Base-by-base conservation (phyloP, 768 basidiomycete genomes). In the Termitomyces eurrhizus region DNA sequence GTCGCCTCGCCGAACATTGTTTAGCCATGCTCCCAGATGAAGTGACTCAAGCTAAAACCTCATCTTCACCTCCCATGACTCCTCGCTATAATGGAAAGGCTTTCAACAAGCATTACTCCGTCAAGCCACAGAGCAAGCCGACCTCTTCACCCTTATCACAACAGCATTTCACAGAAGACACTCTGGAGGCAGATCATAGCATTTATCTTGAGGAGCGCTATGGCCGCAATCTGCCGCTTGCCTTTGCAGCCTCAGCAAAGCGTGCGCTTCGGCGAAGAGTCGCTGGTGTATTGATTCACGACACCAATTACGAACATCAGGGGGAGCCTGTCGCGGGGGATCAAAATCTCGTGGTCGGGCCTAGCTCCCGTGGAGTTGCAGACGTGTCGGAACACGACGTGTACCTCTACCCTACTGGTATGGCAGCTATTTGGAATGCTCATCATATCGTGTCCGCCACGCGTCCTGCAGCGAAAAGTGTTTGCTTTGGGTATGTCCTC, bases 381-480 rank as follows among this genome's bases (percentile, higher is more conserved):
- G 81, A 82, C 21, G 82, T 96, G 18, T 81, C 83, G 2, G 93
- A 96, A 70, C 81, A 89, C 42, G 96, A 98, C 63, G 96, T 98
- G 0, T 98, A 83, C 71, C 77, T 99, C 29, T 95, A 82, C 67
- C 83, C 93, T 0, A 84, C 87, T 0, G 96, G 96, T 1, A 98
- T 99, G 96, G 75, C 88, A 37, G 95, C 96, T 1, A 96, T 99
- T 55, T 99, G 92, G 91, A 89, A 81, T 68, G 87, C 94, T 0
- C 94, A 97, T 69, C 83, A 90, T 64, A 76, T 94, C 9, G 82
- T 83, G 7, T 75, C 86, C 59, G 71, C 76, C 29, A 79, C 76
- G 3, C 76, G 78, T 35, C 81, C 84, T 44, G 65, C 71, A 11
- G 87, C 85, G 11, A 97, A 95, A 77, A 95, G 92, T 66, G 83